Percentiles rank a stretch among this genome's conserved stretches.
Conservation (phyloP, 306 rosid species). For the Begonia masoniana region DNA sequence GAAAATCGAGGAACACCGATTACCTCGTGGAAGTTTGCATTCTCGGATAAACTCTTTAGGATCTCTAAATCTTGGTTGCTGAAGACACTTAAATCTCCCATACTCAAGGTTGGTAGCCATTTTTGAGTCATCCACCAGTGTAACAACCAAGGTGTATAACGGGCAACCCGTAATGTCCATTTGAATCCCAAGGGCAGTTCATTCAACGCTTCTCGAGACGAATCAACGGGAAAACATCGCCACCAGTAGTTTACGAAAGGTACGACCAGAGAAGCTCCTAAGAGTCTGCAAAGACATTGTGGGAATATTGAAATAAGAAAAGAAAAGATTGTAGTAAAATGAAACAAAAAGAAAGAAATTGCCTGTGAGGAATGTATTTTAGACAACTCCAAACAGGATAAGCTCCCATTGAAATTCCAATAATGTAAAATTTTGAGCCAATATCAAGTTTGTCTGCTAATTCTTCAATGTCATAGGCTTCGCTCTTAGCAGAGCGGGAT, state of each 20-base stretch:
- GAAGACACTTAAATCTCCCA: constrained; percentile 8
- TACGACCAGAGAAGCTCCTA: constrained; percentile 60
- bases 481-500: constrained; percentile 62
- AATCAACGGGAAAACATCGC: constrained; percentile 35
- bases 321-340: not conserved
- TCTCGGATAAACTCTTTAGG: constrained; percentile 19
- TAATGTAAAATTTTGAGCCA: constrained; percentile 48
- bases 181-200: not conserved
- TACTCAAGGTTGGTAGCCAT: constrained; percentile 46
- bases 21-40: constrained; percentile 30
- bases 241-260: constrained; percentile 71
- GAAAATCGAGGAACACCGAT: not conserved
- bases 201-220: constrained; percentile 7
- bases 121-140: constrained; percentile 79
- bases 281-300: constrained; percentile 33
- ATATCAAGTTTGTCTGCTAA: constrained; percentile 59
- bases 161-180: constrained; percentile 47
- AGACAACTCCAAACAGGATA: constrained; percentile 63
- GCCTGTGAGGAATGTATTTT: constrained; percentile 73
- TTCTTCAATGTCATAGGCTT: constrained; percentile 79
- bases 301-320: too few relatives aligned
- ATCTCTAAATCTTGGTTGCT: constrained; percentile 31
- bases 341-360: constrained; percentile 1
- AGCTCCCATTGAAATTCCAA: constrained; percentile 64
- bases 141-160: constrained; percentile 54